These are phyloP conservation scores for Chionographis japonica DNA, from an alignment of 106 monocot species.

Conservation along the genomic window DNA sequence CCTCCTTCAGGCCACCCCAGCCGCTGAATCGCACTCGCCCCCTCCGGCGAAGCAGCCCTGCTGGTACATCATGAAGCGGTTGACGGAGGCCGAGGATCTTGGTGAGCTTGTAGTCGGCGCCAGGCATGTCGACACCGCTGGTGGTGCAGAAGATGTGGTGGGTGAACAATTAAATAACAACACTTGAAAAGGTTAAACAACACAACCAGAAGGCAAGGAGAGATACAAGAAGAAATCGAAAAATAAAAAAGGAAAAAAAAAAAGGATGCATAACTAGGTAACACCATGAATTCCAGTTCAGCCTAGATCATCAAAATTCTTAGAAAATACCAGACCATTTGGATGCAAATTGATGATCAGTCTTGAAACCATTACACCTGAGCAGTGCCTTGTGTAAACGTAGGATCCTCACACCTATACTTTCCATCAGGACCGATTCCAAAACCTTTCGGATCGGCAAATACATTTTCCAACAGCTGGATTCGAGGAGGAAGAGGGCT, in stretches of 20 bases:
- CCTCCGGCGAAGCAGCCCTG: too few species aligned
- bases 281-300: background rate
- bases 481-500: constrained; percentile 82
- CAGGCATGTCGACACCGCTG: too few species aligned
- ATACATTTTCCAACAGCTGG: constrained; percentile 93
- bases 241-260: background rate
- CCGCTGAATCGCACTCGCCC: too few species aligned
- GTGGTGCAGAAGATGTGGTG: too few species aligned
- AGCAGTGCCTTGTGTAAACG: constrained; percentile 85
- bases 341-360: background rate
- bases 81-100: too few species aligned
- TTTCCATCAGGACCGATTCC: constrained; percentile 94
- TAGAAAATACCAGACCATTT: background rate
- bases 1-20: too few species aligned
- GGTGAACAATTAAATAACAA: background rate
- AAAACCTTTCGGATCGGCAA: constrained; percentile 93
- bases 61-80: too few species aligned
- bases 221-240: background rate
- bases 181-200: too few species aligned
- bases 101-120: too few species aligned
- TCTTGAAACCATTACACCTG: constrained; percentile 50
- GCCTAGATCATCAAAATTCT: too few species aligned
- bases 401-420: constrained; percentile 93
- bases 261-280: background rate
- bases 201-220: too few species aligned